phyloP scores from a whole-genome alignment of 2,329 filamentous ascomycete genomes.

The Sordariomycetes sp. region DNA sequence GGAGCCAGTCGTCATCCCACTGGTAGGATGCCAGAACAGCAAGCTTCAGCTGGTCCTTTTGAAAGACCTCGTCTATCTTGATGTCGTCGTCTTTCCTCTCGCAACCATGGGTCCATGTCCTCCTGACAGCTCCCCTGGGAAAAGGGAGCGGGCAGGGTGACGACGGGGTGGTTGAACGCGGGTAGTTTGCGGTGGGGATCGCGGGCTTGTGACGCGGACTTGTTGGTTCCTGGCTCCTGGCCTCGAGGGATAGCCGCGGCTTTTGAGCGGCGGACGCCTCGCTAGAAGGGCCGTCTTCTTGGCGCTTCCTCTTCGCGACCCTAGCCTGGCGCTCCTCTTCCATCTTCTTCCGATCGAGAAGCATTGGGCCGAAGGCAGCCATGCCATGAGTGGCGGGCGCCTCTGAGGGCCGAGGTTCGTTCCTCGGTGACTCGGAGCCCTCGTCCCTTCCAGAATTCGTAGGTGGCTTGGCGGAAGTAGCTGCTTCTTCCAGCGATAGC shows the following conservation, averaged over 20 bases:
- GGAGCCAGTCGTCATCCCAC: constrained; percentile 73
- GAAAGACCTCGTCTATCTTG: constrained; percentile 77
- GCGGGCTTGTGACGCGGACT: neutral
- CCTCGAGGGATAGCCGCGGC: neutral
- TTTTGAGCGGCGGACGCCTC: neutral
- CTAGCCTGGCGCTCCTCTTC: constrained; percentile 73
- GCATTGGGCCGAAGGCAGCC: constrained; percentile 26
- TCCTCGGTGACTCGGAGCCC: neutral
- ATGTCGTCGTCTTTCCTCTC: constrained; percentile 59
- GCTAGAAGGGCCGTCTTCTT: neutral
- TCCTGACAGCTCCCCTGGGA: constrained; percentile 59
- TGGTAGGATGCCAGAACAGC: constrained; percentile 81
- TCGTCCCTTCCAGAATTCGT: neutral
- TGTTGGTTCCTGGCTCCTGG: neutral
- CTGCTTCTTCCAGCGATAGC: constrained; percentile 34
- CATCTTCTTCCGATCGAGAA: constrained; percentile 71
- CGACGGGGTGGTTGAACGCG: neutral
- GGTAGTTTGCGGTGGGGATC: neutral
- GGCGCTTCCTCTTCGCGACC: constrained; percentile 3
- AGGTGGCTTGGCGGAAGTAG: neutral
- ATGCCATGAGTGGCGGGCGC: neutral
- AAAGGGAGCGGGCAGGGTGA: constrained; percentile 23
- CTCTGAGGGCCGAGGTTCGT: constrained; percentile 4
- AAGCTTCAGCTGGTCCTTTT: constrained; percentile 59
- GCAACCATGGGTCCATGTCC: constrained; percentile 63